A percentile compares a stretch with the other conserved stretches of the same genome.
phyloP scores from a whole-genome alignment of 1,139 yeast species.

The Geotrichum candidum region DNA sequence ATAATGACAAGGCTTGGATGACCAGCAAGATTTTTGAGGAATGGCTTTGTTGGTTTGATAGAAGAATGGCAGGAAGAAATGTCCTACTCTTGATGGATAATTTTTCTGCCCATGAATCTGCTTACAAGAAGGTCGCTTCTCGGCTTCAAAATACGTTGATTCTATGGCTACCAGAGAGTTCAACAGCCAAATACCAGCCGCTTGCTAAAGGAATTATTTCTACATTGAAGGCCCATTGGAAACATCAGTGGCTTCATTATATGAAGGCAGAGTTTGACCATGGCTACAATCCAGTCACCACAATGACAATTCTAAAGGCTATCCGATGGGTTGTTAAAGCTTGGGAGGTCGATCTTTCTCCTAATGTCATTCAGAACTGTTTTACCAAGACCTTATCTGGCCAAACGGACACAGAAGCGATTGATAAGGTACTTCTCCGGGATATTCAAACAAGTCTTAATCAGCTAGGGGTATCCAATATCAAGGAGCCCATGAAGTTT shows the following conservation, averaged over 20 bases:
- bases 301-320: not conserved
- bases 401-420: not conserved
- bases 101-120: not conserved
- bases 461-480: not conserved
- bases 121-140: not conserved
- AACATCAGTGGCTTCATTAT: conserved; percentile 24
- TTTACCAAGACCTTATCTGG: not conserved
- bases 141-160: not conserved
- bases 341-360: not conserved
- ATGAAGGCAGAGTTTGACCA: conserved; percentile 18
- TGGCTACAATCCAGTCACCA: conserved; percentile 1
- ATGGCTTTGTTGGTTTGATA: not conserved
- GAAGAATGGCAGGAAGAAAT: not conserved
- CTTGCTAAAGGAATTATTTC: not conserved
- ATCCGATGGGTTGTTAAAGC: not conserved
- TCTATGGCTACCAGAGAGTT: not conserved
- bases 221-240: conserved; percentile 22
- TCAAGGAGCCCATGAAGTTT: not conserved
- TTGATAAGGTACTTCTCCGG: not conserved
- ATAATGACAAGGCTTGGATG: not conserved
- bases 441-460: not conserved
- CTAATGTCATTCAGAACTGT: not conserved
- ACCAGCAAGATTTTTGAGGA: not conserved
- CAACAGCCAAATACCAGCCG: not conserved
- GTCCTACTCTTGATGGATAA: not conserved